phyloP scores from a whole-genome alignment of 495 filamentous ascomycete genomes.

The Penicillium canescens region DNA sequence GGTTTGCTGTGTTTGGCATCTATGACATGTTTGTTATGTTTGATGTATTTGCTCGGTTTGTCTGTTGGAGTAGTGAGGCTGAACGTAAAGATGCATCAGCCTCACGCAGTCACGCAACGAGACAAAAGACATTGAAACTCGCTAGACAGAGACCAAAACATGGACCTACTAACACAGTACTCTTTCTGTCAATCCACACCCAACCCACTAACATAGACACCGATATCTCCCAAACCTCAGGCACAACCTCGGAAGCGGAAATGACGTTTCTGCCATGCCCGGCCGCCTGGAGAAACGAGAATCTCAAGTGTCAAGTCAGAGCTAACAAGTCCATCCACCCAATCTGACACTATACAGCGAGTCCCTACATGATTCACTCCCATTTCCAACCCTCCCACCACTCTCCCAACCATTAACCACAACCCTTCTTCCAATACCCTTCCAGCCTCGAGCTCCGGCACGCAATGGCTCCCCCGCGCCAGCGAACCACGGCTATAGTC shows the following conservation, averaged over 20 bases:
- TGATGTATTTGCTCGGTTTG: too few species aligned
- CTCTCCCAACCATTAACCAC: conserved; percentile 11
- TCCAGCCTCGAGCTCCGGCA: conserved; percentile 3
- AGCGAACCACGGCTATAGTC: conserved; percentile 39
- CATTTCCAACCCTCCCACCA: background rate
- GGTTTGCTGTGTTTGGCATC: too few species aligned
- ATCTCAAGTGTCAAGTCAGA: conserved; percentile 9
- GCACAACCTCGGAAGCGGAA: background rate
- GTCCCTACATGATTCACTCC: background rate
- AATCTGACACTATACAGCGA: background rate
- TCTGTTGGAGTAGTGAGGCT: too few species aligned
- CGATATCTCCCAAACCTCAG: background rate
- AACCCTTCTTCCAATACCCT: conserved; percentile 1
- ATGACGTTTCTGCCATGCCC: conserved; percentile 38
- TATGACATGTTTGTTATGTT: too few species aligned
- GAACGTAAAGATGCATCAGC: too few species aligned
- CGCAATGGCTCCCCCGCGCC: conserved; percentile 50
- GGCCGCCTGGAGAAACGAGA: conserved; percentile 24
- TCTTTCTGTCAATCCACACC: background rate
- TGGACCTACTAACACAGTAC: too few species aligned
- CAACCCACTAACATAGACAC: too few species aligned
- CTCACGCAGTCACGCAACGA: too few species aligned
- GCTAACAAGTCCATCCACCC: background rate
- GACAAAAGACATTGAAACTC: too few species aligned
- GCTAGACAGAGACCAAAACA: too few species aligned